Conservation (phyloP, 1,139 yeast genomes). For the Geotrichum candidum region DNA sequence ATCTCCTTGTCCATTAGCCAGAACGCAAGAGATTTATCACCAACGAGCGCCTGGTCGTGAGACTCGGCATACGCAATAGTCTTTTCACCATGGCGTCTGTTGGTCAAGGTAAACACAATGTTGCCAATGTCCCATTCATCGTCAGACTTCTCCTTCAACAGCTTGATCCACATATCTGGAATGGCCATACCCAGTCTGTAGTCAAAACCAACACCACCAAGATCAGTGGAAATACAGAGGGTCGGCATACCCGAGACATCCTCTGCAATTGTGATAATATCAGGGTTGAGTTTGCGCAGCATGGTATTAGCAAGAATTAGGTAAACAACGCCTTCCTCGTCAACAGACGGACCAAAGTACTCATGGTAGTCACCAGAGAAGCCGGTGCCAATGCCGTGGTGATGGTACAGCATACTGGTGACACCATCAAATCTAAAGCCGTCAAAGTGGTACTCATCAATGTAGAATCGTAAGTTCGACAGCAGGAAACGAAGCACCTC, state of each 20-base stretch:
- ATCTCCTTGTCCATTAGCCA: conserved; percentile 98
- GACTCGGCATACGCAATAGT: conserved; percentile 93
- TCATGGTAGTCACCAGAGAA: conserved; percentile 93
- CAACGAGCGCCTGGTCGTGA: conserved; percentile 96
- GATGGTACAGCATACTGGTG: conserved; percentile 83
- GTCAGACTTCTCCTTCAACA: conserved; percentile 74
- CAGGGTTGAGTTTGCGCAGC: conserved; percentile 50
- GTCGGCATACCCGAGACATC: conserved; percentile 98
- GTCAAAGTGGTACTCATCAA: conserved; percentile 81
- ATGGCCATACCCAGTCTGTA: conserved; percentile 94
- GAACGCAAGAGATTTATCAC: conserved; percentile 92
- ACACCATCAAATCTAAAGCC: conserved; percentile 98
- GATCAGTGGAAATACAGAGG: conserved; percentile 61
- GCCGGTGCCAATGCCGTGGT: conserved; percentile 85
- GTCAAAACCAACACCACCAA: conserved; percentile 91
- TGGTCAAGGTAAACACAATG: conserved; percentile 76
- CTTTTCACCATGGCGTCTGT: conserved; percentile 82
- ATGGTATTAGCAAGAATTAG: conserved; percentile 82
- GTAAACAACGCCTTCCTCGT: conserved; percentile 79
- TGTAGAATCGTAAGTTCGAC: conserved; percentile 78
- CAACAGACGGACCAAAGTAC: conserved; percentile 77
- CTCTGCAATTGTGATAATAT: conserved; percentile 81
- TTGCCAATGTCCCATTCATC: conserved; percentile 89
- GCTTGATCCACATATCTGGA: conserved; percentile 98
- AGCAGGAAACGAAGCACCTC: conserved; percentile 84